phyloP scores from a whole-genome alignment of 495 filamentous ascomycete genomes.

The Trichoderma asperelloides region DNA sequence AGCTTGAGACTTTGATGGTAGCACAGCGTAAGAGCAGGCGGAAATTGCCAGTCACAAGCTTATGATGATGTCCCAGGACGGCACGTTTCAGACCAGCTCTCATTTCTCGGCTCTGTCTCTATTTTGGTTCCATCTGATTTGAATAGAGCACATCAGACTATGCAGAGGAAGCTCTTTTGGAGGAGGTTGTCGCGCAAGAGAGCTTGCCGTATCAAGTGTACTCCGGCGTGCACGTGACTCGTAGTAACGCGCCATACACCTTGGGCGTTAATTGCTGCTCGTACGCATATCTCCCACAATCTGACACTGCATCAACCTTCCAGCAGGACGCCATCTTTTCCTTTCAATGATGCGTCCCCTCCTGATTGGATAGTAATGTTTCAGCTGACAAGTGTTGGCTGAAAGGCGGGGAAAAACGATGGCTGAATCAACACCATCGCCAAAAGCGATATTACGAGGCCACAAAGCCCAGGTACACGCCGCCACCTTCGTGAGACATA shows the following conservation, averaged over 20 bases:
- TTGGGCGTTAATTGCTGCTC: no score
- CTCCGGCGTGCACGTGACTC: no score
- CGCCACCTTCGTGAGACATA: slow-evolving; percentile 59
- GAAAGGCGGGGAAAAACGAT: slow-evolving; percentile 12
- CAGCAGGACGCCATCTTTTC: not conserved
- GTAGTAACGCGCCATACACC: no score
- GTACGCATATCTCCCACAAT: no score
- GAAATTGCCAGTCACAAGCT: not conserved
- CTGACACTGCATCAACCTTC: not conserved
- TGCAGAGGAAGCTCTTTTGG: no score
- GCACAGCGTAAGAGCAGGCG: not conserved
- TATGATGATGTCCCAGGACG: not conserved
- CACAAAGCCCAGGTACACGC: slow-evolving; percentile 76
- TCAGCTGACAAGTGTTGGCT: not conserved
- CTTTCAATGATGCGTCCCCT: not conserved
- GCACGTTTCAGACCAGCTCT: not conserved
- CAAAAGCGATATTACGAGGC: slow-evolving; percentile 79
- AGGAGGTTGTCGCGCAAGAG: no score
- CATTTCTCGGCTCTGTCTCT: not conserved
- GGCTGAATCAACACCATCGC: slow-evolving; percentile 48
- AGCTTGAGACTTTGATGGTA: not conserved
- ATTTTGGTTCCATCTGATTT: not conserved
- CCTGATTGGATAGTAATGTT: not conserved
- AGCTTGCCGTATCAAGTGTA: no score
- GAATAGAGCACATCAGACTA: not conserved